Percentiles rank a stretch among this genome's conserved stretches.
Conservation (phyloP, 176 grass and related monocot genomes). For the Juncus inflexus region DNA sequence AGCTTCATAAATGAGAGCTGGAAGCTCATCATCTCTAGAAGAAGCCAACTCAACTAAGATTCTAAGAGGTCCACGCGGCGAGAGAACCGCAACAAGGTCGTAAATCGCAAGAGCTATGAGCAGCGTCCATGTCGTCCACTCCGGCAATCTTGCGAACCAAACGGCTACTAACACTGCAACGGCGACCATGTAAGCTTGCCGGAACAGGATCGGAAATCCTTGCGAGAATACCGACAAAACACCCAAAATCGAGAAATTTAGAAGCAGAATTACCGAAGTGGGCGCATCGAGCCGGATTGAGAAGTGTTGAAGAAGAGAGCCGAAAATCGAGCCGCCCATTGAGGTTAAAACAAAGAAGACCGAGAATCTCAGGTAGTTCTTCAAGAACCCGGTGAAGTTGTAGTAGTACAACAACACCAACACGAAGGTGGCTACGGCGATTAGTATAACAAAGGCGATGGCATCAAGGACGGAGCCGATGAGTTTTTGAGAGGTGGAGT, state of each 20-base stretch:
- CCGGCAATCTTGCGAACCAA: conserved; percentile 78
- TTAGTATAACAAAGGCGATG: conserved; percentile 70
- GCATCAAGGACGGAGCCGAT: conserved; percentile 80
- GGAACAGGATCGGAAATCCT: conserved; percentile 72
- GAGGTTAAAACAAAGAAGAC: conserved; percentile 93
- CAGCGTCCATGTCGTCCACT: conserved; percentile 96
- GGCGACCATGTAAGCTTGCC: conserved; percentile 82
- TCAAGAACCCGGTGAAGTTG: conserved; percentile 87
- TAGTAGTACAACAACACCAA: conserved; percentile 97
- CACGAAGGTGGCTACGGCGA: conserved; percentile 62
- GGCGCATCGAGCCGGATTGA: conserved; percentile 59
- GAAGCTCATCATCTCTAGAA: conserved; percentile 84
- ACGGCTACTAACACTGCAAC: conserved; percentile 84
- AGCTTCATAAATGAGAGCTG: conserved; percentile 83
- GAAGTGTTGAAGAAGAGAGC: conserved; percentile 52
- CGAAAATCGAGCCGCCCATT: conserved; percentile 76
- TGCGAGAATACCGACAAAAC: conserved; percentile 75
- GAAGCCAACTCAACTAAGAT: conserved; percentile 94
- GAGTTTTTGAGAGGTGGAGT: conserved; percentile 58
- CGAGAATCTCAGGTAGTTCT: conserved; percentile 94
- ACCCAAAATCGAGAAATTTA: conserved; percentile 69
- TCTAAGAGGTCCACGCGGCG: conserved; percentile 68
- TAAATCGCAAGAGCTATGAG: conserved; percentile 82
- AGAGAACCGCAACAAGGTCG: conserved; percentile 82
- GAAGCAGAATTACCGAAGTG: conserved; percentile 57